These are phyloP conservation scores for Phytophthora ramorum DNA, from an alignment of 352 stramenopile genomes.

Conservation along the genomic window DNA sequence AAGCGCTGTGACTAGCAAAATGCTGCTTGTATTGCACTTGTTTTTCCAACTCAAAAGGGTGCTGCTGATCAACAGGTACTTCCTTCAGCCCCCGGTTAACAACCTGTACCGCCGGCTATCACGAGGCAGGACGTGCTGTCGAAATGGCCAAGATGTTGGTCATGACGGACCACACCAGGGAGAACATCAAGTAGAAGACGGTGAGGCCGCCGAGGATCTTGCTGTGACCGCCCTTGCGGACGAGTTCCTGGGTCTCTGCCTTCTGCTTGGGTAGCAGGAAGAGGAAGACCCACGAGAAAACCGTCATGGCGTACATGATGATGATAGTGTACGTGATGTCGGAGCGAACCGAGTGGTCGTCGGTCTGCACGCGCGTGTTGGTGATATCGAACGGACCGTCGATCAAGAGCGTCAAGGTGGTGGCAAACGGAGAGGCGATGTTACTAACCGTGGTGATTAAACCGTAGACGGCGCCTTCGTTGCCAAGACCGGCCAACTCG, in stretches of 20 bases:
- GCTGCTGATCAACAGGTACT: no score
- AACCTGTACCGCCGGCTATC: constrained; percentile 46
- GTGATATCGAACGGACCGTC: constrained; percentile 41
- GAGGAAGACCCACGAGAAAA: constrained; percentile 40
- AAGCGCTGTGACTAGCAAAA: no score
- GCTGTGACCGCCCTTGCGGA: constrained; percentile 36
- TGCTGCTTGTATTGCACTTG: no score
- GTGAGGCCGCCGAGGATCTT: constrained; percentile 39
- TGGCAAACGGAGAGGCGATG: constrained; percentile 26
- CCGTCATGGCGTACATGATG: constrained; percentile 46
- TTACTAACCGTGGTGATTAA: constrained; percentile 33
- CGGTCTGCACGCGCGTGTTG: constrained; percentile 37
- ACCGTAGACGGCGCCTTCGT: constrained; percentile 34
- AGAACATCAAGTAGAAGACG: constrained; percentile 34
- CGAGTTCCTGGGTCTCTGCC: constrained; percentile 36
- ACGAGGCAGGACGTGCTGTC: constrained; percentile 43
- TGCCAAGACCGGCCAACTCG: constrained; percentile 34
- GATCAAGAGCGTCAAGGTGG: constrained; percentile 40
- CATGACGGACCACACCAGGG: constrained; percentile 42
- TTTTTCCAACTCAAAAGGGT: no score
- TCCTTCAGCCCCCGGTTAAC: constrained; percentile 10
- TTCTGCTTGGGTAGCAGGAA: constrained; percentile 44
- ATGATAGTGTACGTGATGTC: constrained; percentile 44
- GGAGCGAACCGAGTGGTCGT: constrained; percentile 36
- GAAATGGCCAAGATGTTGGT: constrained; percentile 47